phyloP scores from a whole-genome alignment of 345 rosid genomes.

The Lepidium sativum region DNA sequence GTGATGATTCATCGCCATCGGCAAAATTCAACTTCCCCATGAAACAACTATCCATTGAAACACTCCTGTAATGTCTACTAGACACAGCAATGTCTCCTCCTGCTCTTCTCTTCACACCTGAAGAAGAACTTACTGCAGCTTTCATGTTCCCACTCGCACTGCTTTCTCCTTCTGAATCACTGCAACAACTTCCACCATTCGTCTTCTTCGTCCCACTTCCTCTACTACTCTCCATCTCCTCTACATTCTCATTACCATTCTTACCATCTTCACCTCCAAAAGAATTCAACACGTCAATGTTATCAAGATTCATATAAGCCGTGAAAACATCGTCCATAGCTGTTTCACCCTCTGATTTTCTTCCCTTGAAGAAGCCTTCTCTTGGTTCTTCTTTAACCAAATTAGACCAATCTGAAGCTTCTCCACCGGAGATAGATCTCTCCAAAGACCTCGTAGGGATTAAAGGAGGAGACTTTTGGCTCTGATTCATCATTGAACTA shows the following conservation, averaged over 20 bases:
- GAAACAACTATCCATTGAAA: constrained; percentile 67
- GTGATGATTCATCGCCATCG: constrained; percentile 37
- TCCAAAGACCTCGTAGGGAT: constrained; percentile 47
- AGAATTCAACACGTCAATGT: constrained; percentile 53
- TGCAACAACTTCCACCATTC: constrained; percentile 46
- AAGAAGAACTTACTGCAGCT: constrained; percentile 17
- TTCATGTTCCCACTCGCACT: constrained; percentile 32
- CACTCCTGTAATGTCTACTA: constrained; percentile 48
- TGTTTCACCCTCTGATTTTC: constrained; percentile 43
- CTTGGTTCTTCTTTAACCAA: constrained; percentile 39
- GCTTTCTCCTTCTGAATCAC: constrained; percentile 74
- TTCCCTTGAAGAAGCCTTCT: constrained; percentile 20
- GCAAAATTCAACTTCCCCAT: constrained; percentile 44
- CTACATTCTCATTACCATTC: constrained; percentile 24
- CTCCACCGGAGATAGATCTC: constrained; percentile 42
- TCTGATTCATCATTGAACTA: constrained; percentile 28
- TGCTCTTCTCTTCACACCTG: constrained; percentile 46
- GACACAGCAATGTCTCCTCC: constrained; percentile 47
- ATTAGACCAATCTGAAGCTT: constrained; percentile 30
- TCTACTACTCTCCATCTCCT: constrained; percentile 39
- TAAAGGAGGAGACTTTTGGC: constrained; percentile 45
- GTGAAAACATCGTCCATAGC: constrained; percentile 50
- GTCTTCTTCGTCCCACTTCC: constrained; percentile 53
- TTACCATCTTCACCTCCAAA: constrained; percentile 51
- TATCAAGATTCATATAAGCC: constrained; percentile 63